Evolutionary conservation across 345 rosid species (phyloP), one percentile per base, ranked within the genome.

Genomic region (Aegle marmelos): DNA sequence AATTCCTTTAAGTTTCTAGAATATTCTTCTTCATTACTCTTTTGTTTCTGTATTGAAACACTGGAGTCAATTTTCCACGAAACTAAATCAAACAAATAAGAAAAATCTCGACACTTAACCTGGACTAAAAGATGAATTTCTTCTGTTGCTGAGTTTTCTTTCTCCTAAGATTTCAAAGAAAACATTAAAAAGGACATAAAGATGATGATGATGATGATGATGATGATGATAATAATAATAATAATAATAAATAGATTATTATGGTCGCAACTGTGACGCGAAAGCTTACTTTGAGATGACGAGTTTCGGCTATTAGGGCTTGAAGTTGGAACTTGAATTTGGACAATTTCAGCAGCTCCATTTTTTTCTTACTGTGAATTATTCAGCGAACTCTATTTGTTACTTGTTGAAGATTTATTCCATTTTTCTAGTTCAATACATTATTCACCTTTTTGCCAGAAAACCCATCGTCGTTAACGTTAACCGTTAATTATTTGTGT

Each of bases 331-430:
- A 88, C 79, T 82, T 92, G 88, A 92, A 94, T 83, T 89, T 94
- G 69, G 95, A 91, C 21, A 94, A 64, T 80, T 85, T 92, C n/a
- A 92, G 92, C 84, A 92, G 57, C 86, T 94, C 98, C 98, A 92
- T 94, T 83, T 79, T 78, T 80, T 73, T 72, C 21, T 68, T 67
- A 50, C 79, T 21, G 33, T 5, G 21, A 48, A 64, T 64, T 4
- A 3, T 54, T 63, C 71, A 59, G 3, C 36, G 24, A 68, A 28
- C 6, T 39, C 9, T 39, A 27, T 36, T 30, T n/a, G 34, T 22
- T 72, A n/a, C 24, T 56, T 57, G 30, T 14, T 72, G n/a, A 72
- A 13, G 6, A 37, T 57, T n/a, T 22, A 53, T 56, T 34, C 27
- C 2, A 58, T 57, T 72, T 72, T 36, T n/a, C 30, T 24, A 21